Conservation (phyloP, 2,329 filamentous ascomycete genomes). For the Microcyclosporella mali region DNA sequence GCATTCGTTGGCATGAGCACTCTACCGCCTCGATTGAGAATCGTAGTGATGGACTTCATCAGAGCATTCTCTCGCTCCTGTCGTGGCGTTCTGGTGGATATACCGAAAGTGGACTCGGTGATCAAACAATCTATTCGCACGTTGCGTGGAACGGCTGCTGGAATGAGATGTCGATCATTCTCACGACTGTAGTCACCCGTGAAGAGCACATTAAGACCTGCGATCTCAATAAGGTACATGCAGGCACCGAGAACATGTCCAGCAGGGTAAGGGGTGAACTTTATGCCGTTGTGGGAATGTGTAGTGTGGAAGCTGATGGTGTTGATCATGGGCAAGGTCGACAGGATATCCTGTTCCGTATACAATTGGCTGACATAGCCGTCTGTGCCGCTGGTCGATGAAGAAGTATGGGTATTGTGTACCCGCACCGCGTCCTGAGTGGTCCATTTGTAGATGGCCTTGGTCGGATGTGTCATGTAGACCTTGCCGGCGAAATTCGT, state of each 20-base stretch:
- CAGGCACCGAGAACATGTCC: constrained; percentile 96
- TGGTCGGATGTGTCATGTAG: constrained; percentile 99
- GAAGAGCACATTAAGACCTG: constrained; percentile 92
- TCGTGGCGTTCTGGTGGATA: constrained; percentile 85
- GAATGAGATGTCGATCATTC: constrained; percentile 90
- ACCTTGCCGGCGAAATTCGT: constrained; percentile 95
- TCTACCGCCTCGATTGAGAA: constrained; percentile 84
- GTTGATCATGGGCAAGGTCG: constrained; percentile 89
- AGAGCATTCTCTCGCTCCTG: constrained; percentile 85
- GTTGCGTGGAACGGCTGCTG: constrained; percentile 79
- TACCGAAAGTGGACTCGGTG: constrained; percentile 94
- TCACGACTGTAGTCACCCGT: constrained; percentile 97
- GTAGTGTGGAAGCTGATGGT: constrained; percentile 98
- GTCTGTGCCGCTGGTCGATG: constrained; percentile 26
- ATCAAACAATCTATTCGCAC: constrained; percentile 95
- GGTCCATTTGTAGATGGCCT: constrained; percentile 99
- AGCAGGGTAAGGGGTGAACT: constrained; percentile 93
- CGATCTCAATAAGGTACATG: constrained; percentile 98
- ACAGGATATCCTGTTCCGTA: constrained; percentile 89
- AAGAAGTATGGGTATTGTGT: constrained; percentile 40
- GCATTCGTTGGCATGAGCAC: constrained; percentile 95
- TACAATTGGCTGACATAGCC: constrained; percentile 64
- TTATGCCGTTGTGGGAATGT: constrained; percentile 91
- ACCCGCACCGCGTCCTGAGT: constrained; percentile 96
- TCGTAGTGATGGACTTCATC: constrained; percentile 90